Percentiles rank a stretch among this genome's conserved stretches.
Conservation (phyloP, 2,329 filamentous ascomycete species). For the Diaporthe sp. region DNA sequence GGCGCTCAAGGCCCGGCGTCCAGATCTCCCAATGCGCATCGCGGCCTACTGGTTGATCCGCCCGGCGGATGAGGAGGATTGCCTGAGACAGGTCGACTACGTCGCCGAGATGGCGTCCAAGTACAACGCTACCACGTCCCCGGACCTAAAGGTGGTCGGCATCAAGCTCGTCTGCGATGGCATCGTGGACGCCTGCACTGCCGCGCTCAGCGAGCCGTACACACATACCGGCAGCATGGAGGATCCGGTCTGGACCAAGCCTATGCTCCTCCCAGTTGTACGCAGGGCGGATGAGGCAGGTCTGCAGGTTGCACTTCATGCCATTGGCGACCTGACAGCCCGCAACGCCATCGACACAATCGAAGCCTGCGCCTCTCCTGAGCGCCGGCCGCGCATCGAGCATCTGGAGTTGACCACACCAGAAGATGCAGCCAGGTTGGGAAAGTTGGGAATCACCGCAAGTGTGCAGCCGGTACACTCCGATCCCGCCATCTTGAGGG, state of each 20-base stretch:
- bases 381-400: constrained; percentile 73
- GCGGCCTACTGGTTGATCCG: constrained; percentile 70
- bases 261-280: constrained; percentile 67
- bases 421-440: constrained; percentile 69
- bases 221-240: constrained; percentile 59
- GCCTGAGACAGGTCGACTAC: constrained; percentile 63
- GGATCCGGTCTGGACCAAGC: constrained; percentile 68
- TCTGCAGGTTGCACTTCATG: constrained; percentile 74
- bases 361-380: constrained; percentile 57
- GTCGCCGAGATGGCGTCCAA: constrained; percentile 62
- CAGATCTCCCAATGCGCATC: constrained; percentile 60
- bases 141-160: constrained; percentile 68
- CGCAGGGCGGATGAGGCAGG: constrained; percentile 65
- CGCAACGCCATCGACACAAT: constrained; percentile 70
- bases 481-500: constrained; percentile 72
- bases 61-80: constrained; percentile 60
- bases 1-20: constrained; percentile 51
- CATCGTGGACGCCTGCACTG: constrained; percentile 76
- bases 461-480: constrained; percentile 71
- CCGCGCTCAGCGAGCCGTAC: constrained; percentile 72
- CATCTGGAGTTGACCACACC: constrained; percentile 72
- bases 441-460: constrained; percentile 71
- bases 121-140: constrained; percentile 59
- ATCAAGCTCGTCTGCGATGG: constrained; percentile 77
- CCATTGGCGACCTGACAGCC: constrained; percentile 74